Evolutionary conservation across 2,329 filamentous ascomycete species (phyloP).

Genomic region (Amauroascus niger): DNA sequence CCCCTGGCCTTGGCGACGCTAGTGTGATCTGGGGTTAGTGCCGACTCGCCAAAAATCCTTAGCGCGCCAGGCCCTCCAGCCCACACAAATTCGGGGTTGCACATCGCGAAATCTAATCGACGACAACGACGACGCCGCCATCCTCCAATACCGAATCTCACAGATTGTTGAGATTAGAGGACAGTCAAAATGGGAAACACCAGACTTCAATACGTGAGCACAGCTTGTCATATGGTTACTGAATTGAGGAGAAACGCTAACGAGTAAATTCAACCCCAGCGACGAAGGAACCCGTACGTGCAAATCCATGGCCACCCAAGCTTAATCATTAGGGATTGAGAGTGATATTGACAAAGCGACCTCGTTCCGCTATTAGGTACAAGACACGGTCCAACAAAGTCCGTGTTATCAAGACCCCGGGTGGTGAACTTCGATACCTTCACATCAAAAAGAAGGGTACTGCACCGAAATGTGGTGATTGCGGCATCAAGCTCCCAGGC

Average conservation of each 20-base stretch:
- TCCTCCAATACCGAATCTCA: conserved; percentile 33
- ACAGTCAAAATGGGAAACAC: conserved; percentile 45
- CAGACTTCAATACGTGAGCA: conserved; percentile 43
- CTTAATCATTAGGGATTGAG: neutral
- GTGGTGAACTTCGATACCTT: conserved; percentile 87
- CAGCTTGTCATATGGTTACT: neutral
- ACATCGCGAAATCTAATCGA: conserved; percentile 33
- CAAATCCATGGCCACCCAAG: neutral
- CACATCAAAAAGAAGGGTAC: conserved; percentile 99
- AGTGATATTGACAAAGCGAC: conserved; percentile 26
- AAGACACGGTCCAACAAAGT: conserved; percentile 98
- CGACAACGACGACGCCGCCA: conserved; percentile 35
- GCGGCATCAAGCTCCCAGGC: conserved; percentile 91
- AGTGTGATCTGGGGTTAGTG: conserved; percentile 25
- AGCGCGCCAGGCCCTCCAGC: conserved; percentile 27
- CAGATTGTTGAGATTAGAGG: conserved; percentile 33
- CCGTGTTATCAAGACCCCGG: conserved; percentile 90
- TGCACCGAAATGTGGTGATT: conserved; percentile 98
- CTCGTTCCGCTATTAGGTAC: conserved; percentile 54
- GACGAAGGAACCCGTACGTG: conserved; percentile 71
- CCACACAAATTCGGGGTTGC: conserved; percentile 37
- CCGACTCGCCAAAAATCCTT: conserved; percentile 28
- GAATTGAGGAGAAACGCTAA: conserved; percentile 22
- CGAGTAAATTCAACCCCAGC: conserved; percentile 39
- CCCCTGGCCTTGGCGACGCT: conserved; percentile 16